Base-by-base conservation (phyloP, 495 filamentous ascomycete species). In the Aspergillus kassunensis region DNA sequence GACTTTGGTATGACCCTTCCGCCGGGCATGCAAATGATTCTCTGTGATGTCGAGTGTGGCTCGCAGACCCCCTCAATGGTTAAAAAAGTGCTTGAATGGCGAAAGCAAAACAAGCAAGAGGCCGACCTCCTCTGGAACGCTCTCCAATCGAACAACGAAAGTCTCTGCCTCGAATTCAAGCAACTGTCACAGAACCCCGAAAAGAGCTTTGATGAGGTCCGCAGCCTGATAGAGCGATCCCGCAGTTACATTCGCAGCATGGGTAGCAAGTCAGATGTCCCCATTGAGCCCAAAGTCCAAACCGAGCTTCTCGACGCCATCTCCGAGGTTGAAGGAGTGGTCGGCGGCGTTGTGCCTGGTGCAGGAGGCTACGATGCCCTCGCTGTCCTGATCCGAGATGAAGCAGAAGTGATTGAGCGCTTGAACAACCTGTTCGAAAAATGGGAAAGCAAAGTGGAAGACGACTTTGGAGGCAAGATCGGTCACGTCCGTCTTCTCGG, bases 11-110 rank as follows among this genome's bases (percentile, higher is more conserved):
- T 86, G 56, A 71, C 70, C 59, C 75, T 91, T 7, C 88, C 88
- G 0, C 75, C 74, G 0, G 83, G 83, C 0, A 72, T 89, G 53
- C 76, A 83, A 41, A 71, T 98, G 54, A 83, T 95, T 7, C 90
- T 98, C 82, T 95, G 90, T 53, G 93, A 98, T 63, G 93, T 98
- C 13, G 87, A 95, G 65, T 96, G 93, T 60, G 93, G 93, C 37
- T 89, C 84, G n/a, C 77, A 92, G 64, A 96, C 92, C 11, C 91
- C 92, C 0, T 83, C 90, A 6, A 96, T 98, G 92, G 93, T 96
- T 20, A 95, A 89, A 75, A 80, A 87, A 63, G 87, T 98, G 13
- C 74, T 97, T 4, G 77, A 77, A 37, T 98, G 93, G 93, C 77
- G 86, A 53, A 83, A 83, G 34, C 67, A 78, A 34, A 83, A 91